Percentiles rank a stretch among this genome's conserved stretches.
These are phyloP conservation scores for Komagataella mondaviorum DNA, from an alignment of 805 yeast genomes.

Conservation along the genomic window DNA sequence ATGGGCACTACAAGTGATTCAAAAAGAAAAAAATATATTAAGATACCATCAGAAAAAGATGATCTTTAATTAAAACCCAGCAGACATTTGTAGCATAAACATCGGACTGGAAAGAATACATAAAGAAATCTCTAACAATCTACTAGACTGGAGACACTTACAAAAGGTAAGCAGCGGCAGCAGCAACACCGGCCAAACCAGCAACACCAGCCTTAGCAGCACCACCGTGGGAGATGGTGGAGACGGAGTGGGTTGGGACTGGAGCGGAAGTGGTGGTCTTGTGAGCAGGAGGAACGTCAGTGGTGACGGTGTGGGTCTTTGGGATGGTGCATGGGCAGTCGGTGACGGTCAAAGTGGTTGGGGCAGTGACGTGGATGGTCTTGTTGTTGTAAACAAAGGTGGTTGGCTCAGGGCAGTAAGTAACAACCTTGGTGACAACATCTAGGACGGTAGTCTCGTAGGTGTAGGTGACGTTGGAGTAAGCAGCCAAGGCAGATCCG, in stretches of 20 bases:
- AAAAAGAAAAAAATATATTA: neutral
- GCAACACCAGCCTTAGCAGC: constrained; percentile 25
- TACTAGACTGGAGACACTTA: constrained; percentile 11
- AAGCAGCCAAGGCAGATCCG: constrained; percentile 28
- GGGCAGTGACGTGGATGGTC: constrained; percentile 64
- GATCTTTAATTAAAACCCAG: neutral
- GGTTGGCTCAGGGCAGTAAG: constrained; percentile 77
- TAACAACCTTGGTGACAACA: constrained; percentile 60
- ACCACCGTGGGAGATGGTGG: constrained; percentile 14
- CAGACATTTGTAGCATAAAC: neutral
- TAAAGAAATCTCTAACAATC: constrained; percentile 1
- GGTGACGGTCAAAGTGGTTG: constrained; percentile 77
- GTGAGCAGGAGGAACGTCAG: constrained; percentile 4
- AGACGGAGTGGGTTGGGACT: constrained; percentile 9
- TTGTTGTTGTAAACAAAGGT: constrained; percentile 46
- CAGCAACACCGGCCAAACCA: constrained; percentile 23
- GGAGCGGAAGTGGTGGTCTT: constrained; percentile 5
- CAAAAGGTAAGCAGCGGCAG: constrained; percentile 25
- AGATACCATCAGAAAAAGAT: neutral
- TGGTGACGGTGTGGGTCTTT: constrained; percentile 12
- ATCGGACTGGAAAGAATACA: neutral
- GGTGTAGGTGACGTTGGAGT: constrained; percentile 32
- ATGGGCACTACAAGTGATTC: neutral
- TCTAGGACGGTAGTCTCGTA: constrained; percentile 27
- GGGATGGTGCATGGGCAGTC: constrained; percentile 71